Conservation (phyloP, 768 basidiomycete genomes). For the Tricholoma hemisulphureum region DNA sequence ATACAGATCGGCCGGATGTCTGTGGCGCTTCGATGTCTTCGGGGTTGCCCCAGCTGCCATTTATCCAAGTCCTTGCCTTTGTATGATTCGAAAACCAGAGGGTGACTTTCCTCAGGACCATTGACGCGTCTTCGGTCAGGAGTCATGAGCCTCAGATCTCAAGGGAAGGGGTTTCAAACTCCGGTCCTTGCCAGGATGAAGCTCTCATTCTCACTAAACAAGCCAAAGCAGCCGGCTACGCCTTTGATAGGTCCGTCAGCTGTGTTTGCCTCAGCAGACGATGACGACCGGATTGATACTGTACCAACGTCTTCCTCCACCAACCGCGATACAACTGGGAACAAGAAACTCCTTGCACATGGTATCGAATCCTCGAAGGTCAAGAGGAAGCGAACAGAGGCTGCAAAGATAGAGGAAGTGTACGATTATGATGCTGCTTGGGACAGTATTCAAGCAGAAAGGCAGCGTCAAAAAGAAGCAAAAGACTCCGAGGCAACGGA, state of each 20-base stretch:
- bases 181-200: slow-evolving; percentile 63
- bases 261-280: slow-evolving; percentile 61
- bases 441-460: slow-evolving; percentile 92
- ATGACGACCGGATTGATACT: slow-evolving; percentile 57
- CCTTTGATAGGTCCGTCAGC: slow-evolving; percentile 56
- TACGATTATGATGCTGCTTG: slow-evolving; percentile 97
- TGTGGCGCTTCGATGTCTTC: slow-evolving; percentile 49
- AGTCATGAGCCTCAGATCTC: slow-evolving; percentile 34
- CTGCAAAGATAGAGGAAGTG: slow-evolving; percentile 72
- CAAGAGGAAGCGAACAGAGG: slow-evolving; percentile 72
- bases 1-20: slow-evolving; percentile 89
- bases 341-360: slow-evolving; percentile 58
- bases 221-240: slow-evolving; percentile 48
- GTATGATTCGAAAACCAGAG: slow-evolving; percentile 57
- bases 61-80: slow-evolving; percentile 21
- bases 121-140: slow-evolving; percentile 89
- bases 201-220: slow-evolving; percentile 83
- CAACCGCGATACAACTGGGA: slow-evolving; percentile 40
- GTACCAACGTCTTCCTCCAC: slow-evolving; percentile 40
- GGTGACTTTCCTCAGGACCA: slow-evolving; percentile 81
- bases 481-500: slow-evolving; percentile 77
- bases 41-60: slow-evolving; percentile 37
- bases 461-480: slow-evolving; percentile 65
- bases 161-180: slow-evolving; percentile 30
- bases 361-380: slow-evolving; percentile 60